Percentiles rank a stretch among this genome's conserved stretches.
Evolutionary conservation across 768 basidiomycete species (phyloP).

Genomic region (Termitomyces sp.): DNA sequence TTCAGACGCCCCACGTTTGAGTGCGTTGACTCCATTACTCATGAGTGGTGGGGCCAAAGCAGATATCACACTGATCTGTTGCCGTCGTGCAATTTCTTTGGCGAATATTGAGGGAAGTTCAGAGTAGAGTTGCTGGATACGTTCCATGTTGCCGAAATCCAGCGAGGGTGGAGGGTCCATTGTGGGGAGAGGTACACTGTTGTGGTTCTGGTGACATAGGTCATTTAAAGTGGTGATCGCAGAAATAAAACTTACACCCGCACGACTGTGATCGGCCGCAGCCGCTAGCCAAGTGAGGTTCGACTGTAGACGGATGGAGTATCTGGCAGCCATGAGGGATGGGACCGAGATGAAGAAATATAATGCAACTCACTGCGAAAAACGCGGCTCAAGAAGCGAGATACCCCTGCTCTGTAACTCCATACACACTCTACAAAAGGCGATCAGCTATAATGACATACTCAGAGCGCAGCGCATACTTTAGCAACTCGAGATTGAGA

Average conservation of each 20-base stretch:
- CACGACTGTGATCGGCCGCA: constrained; percentile 52
- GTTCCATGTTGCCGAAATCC: constrained; percentile 42
- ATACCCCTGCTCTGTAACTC: constrained; percentile 55
- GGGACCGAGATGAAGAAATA: not conserved
- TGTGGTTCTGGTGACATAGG: constrained; percentile 19
- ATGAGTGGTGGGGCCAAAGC: constrained; percentile 4
- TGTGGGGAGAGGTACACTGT: constrained; percentile 40
- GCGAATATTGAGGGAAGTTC: constrained; percentile 59
- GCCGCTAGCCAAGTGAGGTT: constrained; percentile 70
- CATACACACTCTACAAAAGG: constrained; percentile 45
- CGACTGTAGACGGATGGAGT: constrained; percentile 54
- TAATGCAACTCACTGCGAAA: constrained; percentile 43
- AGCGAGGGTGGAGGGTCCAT: constrained; percentile 51
- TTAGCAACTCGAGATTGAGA: constrained; percentile 64
- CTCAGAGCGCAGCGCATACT: constrained; percentile 32
- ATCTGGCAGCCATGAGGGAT: constrained; percentile 33
- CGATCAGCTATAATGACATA: not conserved
- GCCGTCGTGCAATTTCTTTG: constrained; percentile 50
- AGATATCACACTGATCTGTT: constrained; percentile 22
- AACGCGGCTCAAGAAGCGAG: constrained; percentile 39
- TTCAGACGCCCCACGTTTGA: constrained; percentile 62
- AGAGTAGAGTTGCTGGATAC: constrained; percentile 59
- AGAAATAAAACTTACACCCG: constrained; percentile 32
- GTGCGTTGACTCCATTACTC: constrained; percentile 3
- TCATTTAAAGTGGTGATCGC: not conserved